Base-by-base conservation (phyloP, 2,329 filamentous ascomycete species). In the Ophiostoma quercus region DNA sequence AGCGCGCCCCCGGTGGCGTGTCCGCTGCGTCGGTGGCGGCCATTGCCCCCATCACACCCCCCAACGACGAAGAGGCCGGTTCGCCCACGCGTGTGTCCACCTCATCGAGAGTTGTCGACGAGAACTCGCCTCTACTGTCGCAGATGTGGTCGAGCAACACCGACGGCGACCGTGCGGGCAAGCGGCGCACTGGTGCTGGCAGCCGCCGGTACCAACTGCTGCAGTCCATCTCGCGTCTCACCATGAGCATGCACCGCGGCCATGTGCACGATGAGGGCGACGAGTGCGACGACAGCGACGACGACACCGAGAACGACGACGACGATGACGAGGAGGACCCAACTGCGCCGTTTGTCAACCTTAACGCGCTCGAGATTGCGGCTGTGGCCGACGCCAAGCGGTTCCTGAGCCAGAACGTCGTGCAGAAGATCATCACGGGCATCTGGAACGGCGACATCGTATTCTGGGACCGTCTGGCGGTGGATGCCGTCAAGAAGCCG, bases 331-430 rank as follows among this genome's bases (percentile, higher is more conserved):
- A 85, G 12, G 83, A 86, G 8, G 86, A 91, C 67, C 87, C 90
- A 37, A 90, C 90, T 0, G 84, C 87, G 0, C 86, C 88, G 0
- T 96, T 96, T 77, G 87, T 88, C 47, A 88, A 90, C 22, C 83
- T 97, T 66, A 97, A 95, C 77, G 92, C 92, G 1, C 83, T 98
- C 19, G 92, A 96, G 77, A 94, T 96, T 75, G 92, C 92, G 34
- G 89, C 90, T 65, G 88, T 96, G 25, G 90, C 90, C 14, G 85
- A 91, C 71, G 91, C 92, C 39, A 96, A 96, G 80, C 90, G 90
- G 65, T 96, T 96, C 74, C 84, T 96, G 47, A 90, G 89, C 76
- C 92, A 96, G 77, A 85, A 85, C 71, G 86, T 91, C 2, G 90
- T 96, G 12, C 92, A 96, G 77, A 91, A 90, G 75, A 90, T 96